Conservation (phyloP, 495 filamentous ascomycete genomes). For the Cercophora sp. region DNA sequence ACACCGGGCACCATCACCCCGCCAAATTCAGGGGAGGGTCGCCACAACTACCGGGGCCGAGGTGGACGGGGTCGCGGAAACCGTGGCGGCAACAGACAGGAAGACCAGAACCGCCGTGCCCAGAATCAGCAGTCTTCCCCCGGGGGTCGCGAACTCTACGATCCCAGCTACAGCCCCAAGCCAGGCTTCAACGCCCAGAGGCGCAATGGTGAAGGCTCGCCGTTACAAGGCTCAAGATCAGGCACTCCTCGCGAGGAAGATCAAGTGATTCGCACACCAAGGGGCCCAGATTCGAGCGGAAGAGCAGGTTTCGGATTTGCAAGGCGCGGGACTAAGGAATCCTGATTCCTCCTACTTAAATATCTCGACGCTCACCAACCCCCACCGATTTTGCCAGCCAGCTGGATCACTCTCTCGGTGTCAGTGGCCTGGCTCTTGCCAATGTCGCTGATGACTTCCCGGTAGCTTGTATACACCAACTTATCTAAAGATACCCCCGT, state of each 20-base stretch:
- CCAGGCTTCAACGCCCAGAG: constrained; percentile 47
- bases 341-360: constrained; percentile 28
- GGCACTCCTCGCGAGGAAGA: constrained; percentile 46
- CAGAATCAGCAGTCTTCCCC: no score
- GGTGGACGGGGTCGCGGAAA: constrained; percentile 19
- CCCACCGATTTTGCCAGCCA: constrained; percentile 89
- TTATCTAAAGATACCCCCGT: constrained; percentile 68
- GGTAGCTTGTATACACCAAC: constrained; percentile 79
- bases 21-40: constrained; percentile 44
- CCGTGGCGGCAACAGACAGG: constrained; percentile 22
- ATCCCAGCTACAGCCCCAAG: constrained; percentile 65
- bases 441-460: constrained; percentile 90
- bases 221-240: constrained; percentile 40
- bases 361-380: constrained; percentile 65
- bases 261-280: constrained; percentile 58
- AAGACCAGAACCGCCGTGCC: constrained; percentile 16
- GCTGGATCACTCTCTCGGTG: constrained; percentile 78
- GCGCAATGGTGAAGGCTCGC: constrained; percentile 50
- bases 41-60: constrained; percentile 22
- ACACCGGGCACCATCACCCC: constrained; percentile 58
- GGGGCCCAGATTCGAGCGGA: constrained; percentile 71
- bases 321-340: constrained; percentile 32
- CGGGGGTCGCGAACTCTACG: constrained; percentile 65
- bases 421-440: constrained; percentile 68
- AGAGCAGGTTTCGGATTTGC: constrained; percentile 65